Evolutionary conservation across 495 filamentous ascomycete genomes (phyloP).

Genomic region (Cladorrhinum samala): DNA sequence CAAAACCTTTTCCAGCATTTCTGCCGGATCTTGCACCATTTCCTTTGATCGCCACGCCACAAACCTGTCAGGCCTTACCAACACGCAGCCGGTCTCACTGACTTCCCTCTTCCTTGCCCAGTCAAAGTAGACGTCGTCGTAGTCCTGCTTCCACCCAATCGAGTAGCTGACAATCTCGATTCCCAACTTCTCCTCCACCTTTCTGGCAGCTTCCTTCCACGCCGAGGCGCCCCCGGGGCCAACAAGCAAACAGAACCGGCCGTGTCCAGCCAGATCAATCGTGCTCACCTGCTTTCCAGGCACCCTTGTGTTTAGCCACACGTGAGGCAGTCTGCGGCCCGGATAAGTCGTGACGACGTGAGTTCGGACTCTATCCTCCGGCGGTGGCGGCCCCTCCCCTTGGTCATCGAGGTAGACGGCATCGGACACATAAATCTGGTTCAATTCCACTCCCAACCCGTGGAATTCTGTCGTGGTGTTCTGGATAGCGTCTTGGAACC

Average conservation of each 20-base stretch:
- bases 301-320: constrained; percentile 31
- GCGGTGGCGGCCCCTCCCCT: constrained; percentile 6
- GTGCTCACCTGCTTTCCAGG: constrained; percentile 27
- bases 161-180: constrained; percentile 27
- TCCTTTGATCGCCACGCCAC: constrained; percentile 35
- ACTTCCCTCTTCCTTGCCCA: constrained; percentile 33
- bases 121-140: constrained; percentile 33
- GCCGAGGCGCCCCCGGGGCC: too few relatives aligned
- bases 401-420: constrained; percentile 25
- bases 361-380: constrained; percentile 14
- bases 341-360: constrained; percentile 9
- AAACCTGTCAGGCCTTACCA: constrained; percentile 40
- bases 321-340: constrained; percentile 34
- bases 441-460: constrained; percentile 33
- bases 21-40: constrained; percentile 17
- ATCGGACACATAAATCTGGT: constrained; percentile 31
- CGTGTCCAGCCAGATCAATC: constrained; percentile 34
- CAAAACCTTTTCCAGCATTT: constrained; percentile 25
- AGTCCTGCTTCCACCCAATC: constrained; percentile 36
- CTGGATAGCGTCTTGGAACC: constrained; percentile 26
- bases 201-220: constrained; percentile 15
- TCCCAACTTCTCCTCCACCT: constrained; percentile 14
- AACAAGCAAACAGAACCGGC: constrained; percentile 21
- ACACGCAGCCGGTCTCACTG: constrained; percentile 33
- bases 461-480: constrained; percentile 27